Conservation (phyloP, 768 basidiomycete genomes). For the Tricholoma flavovirens region DNA sequence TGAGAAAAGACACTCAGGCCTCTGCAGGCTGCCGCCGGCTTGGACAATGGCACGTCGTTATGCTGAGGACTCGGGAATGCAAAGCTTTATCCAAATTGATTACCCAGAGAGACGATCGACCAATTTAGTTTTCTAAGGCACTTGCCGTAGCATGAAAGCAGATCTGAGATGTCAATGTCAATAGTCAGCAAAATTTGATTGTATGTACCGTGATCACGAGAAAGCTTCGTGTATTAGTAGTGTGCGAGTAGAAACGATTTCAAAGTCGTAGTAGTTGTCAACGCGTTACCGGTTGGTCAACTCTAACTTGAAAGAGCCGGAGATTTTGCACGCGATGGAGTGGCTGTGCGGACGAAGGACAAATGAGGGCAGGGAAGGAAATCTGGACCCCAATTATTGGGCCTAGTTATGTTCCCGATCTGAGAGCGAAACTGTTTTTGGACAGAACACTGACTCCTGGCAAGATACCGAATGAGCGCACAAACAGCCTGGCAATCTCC, state of each 20-base stretch:
- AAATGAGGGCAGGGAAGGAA: constrained; percentile 10
- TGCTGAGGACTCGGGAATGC: no score
- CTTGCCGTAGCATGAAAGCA: neutral
- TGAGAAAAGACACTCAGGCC: neutral
- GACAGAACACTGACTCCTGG: constrained; percentile 1
- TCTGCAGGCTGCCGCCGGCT: no score
- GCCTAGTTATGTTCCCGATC: constrained; percentile 12
- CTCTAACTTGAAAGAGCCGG: neutral
- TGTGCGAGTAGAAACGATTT: no score
- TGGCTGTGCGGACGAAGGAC: constrained; percentile 15
- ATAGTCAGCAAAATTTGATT: no score
- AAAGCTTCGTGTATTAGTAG: no score
- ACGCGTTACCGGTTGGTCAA: neutral
- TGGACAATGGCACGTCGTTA: no score
- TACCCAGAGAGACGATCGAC: no score
- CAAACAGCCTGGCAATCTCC: neutral
- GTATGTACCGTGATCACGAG: no score
- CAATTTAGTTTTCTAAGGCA: neutral
- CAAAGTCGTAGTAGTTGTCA: neutral
- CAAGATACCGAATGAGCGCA: neutral
- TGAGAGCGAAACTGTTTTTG: constrained; percentile 3
- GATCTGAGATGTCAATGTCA: neutral
- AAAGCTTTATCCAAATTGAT: no score
- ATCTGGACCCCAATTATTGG: constrained; percentile 6
- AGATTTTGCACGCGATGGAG: neutral